These are phyloP conservation scores for Avena insularis DNA, from an alignment of 176 grass and related monocot genomes.

Conservation along the genomic window DNA sequence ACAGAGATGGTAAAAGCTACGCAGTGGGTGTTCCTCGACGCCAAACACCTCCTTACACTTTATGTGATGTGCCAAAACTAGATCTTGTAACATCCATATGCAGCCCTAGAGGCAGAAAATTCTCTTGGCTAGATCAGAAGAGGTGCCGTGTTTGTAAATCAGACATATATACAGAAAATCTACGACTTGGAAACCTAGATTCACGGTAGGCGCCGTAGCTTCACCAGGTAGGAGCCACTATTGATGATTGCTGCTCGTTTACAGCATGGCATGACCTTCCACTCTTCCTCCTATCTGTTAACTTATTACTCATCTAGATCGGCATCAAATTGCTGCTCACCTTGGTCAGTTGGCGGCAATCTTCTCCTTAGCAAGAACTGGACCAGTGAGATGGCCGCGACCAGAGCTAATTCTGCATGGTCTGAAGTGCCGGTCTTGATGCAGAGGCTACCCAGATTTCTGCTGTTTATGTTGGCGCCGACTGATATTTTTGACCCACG, in stretches of 20 bases:
- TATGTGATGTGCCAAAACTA: constrained; percentile 24
- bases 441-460: constrained; percentile 69
- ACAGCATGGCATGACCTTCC: not conserved
- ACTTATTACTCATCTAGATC: constrained; percentile 40
- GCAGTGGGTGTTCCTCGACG: not conserved
- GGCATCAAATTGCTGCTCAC: constrained; percentile 23
- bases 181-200: constrained; percentile 46
- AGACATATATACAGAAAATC: constrained; percentile 32
- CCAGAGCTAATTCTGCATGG: constrained; percentile 64
- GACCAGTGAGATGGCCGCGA: constrained; percentile 65
- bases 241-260: not conserved
- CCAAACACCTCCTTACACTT: not conserved
- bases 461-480: constrained; percentile 76
- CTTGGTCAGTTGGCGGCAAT: constrained; percentile 32
- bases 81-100: constrained; percentile 2
- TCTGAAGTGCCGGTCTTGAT: constrained; percentile 79
- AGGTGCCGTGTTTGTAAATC: not conserved
- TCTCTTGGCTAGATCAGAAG: not conserved
- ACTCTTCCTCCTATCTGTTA: not conserved
- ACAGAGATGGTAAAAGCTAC: too few relatives aligned
- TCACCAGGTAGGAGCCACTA: constrained; percentile 7
- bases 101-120: not conserved
- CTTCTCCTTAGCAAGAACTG: constrained; percentile 73
- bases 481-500: constrained; percentile 65
- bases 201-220: not conserved